A percentile compares a stretch with the other conserved stretches of the same genome.
Evolutionary conservation across 2,329 filamentous ascomycete genomes (phyloP).

Genomic region (Sclerotinia trifoliorum): DNA sequence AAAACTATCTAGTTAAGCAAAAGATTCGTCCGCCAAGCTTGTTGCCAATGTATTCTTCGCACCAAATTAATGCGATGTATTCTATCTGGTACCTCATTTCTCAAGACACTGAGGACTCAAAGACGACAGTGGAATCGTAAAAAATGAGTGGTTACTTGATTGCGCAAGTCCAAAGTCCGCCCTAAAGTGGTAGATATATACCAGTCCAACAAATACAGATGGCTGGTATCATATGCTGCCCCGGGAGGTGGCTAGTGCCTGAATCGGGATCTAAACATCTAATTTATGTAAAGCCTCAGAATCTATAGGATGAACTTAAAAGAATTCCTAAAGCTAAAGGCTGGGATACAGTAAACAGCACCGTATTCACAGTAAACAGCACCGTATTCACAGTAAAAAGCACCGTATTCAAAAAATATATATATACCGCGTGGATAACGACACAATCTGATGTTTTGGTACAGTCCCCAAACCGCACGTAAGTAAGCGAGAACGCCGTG

Average conservation of each 20-base stretch:
- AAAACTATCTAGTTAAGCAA: not conserved
- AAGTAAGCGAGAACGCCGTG: not conserved
- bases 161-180: not conserved
- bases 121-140: not conserved
- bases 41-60: too few relatives aligned
- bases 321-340: not conserved
- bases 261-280: not conserved
- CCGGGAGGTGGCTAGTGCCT: not conserved
- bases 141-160: not conserved
- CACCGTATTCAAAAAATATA: too few relatives aligned
- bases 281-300: not conserved
- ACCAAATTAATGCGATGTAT: too few relatives aligned
- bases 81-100: too few relatives aligned
- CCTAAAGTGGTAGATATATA: not conserved
- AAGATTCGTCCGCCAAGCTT: not conserved
- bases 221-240: not conserved
- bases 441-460: not conserved
- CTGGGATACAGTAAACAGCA: not conserved
- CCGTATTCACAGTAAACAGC: too few relatives aligned
- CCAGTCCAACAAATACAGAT: not conserved
- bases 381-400: too few relatives aligned
- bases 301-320: not conserved
- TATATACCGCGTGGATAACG: not conserved
- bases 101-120: accelerated
- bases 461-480: not conserved